Percentiles rank a stretch among this genome's conserved stretches.
Conservation (phyloP, 306 rosid genomes). For the Castanea sativa region DNA sequence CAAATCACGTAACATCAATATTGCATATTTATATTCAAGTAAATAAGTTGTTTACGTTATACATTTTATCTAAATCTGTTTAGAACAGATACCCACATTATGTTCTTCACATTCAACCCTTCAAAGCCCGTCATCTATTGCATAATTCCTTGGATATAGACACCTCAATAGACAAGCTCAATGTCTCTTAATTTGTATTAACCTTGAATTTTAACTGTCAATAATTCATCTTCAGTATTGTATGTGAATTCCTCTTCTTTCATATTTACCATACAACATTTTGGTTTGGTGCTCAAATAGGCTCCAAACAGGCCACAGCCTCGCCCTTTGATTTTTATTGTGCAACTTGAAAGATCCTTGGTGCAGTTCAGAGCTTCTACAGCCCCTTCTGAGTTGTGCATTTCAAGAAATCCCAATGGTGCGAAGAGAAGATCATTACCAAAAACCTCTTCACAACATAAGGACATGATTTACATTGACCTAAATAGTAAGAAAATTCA, state of each 20-base stretch:
- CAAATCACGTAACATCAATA: too few relatives aligned
- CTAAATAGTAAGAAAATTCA: not conserved
- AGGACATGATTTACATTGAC: conserved; percentile 4
- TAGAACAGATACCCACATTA: not conserved
- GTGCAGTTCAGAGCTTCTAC: conserved; percentile 42
- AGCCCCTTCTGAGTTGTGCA: conserved; percentile 83
- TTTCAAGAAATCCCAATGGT: conserved; percentile 7
- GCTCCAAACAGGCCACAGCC: conserved; percentile 67
- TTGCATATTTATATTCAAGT: too few relatives aligned
- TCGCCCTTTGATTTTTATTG: conserved; percentile 36
- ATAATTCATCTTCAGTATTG: conserved; percentile 40
- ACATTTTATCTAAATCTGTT: not conserved
- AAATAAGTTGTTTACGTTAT: too few relatives aligned
- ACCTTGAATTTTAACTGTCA: conserved; percentile 44
- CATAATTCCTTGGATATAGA: not conserved
- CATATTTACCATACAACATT: conserved; percentile 42
- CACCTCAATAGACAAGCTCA: conserved; percentile 39
- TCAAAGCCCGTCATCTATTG: not conserved
- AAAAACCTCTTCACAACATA: conserved; percentile 36
- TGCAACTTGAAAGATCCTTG: conserved; percentile 25
- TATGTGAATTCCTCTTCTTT: conserved; percentile 51
- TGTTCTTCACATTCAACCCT: not conserved
- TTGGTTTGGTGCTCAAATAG: conserved; percentile 51
- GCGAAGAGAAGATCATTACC: too few relatives aligned
- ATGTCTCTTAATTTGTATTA: conserved; percentile 43